A percentile compares a stretch with the other conserved stretches of the same genome.
Conservation (phyloP, 306 rosid species). For the Sindora glabra region DNA sequence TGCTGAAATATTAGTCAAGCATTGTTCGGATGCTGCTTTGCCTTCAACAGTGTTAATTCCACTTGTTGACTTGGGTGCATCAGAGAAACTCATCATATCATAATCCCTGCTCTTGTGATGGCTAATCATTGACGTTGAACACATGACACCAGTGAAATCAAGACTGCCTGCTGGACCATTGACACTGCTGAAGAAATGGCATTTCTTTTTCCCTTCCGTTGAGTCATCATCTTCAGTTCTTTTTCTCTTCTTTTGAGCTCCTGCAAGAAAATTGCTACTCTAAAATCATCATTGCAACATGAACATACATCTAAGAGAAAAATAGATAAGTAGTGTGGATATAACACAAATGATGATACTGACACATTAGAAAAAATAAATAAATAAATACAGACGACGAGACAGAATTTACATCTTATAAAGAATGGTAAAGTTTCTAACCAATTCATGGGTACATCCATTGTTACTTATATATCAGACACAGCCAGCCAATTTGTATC, state of each 20-base stretch:
- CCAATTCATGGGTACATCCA: constrained; percentile 5
- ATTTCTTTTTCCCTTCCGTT: constrained; percentile 19
- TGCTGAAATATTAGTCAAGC: constrained; percentile 16
- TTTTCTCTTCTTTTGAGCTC: constrained; percentile 37
- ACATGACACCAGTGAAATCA: constrained; percentile 1
- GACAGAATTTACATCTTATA: neutral
- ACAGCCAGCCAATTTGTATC: neutral
- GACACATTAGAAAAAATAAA: neutral
- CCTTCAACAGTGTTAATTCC: neutral
- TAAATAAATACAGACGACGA: too few species aligned
- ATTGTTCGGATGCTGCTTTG: constrained; percentile 20
- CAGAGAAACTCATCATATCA: constrained; percentile 13
- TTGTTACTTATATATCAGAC: neutral
- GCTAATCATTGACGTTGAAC: constrained; percentile 16
- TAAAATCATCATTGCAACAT: constrained; percentile 6
- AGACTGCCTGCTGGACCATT: constrained; percentile 12
- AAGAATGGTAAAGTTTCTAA: neutral
- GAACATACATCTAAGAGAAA: neutral
- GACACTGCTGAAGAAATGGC: constrained; percentile 18
- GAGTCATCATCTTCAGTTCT: constrained; percentile 22
- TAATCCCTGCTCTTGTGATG: constrained; percentile 7
- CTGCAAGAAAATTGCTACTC: constrained; percentile 34
- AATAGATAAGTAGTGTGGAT: neutral
- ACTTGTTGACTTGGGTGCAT: constrained; percentile 17
- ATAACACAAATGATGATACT: neutral